phyloP scores from a whole-genome alignment of 305 asterid species.

The Plantago rigida region DNA sequence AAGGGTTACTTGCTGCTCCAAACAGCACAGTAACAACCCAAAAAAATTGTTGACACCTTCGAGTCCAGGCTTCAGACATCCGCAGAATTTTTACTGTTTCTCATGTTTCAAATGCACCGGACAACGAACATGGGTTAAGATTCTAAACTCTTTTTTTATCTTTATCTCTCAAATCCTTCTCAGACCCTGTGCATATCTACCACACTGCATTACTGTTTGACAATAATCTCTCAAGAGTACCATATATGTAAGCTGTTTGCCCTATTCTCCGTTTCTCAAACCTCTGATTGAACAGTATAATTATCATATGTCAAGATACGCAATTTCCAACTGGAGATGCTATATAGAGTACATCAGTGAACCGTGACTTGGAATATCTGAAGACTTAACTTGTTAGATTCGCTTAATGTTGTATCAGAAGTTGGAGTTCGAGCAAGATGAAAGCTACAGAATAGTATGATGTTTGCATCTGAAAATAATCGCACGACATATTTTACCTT shows the following conservation, averaged over 20 bases:
- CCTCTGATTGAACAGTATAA: not conserved
- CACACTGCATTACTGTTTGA: not conserved
- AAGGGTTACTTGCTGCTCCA: too few species aligned
- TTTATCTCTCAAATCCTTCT: too few species aligned
- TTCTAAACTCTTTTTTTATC: too few species aligned
- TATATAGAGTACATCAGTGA: not conserved
- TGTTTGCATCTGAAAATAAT: not conserved
- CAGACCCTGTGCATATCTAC: not conserved
- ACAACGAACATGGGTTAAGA: too few species aligned
- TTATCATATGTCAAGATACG: not conserved
- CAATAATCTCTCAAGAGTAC: not conserved
- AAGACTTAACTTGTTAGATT: not conserved
- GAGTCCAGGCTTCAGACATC: too few species aligned
- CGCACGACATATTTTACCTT: not conserved
- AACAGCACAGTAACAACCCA: too few species aligned
- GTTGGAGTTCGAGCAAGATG: not conserved
- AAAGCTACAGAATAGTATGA: constrained; percentile 1
- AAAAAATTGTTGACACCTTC: too few species aligned
- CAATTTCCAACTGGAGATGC: not conserved
- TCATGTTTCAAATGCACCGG: too few species aligned
- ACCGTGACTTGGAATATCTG: not conserved
- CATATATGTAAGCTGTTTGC: not conserved
- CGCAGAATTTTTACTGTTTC: too few species aligned
- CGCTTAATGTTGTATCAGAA: not conserved
- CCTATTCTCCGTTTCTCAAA: not conserved